A percentile compares a stretch with the other conserved stretches of the same genome.
These are phyloP conservation scores for Hordeum pubiflorum DNA, from an alignment of 202 grass and related monocot genomes.

Conservation along the genomic window DNA sequence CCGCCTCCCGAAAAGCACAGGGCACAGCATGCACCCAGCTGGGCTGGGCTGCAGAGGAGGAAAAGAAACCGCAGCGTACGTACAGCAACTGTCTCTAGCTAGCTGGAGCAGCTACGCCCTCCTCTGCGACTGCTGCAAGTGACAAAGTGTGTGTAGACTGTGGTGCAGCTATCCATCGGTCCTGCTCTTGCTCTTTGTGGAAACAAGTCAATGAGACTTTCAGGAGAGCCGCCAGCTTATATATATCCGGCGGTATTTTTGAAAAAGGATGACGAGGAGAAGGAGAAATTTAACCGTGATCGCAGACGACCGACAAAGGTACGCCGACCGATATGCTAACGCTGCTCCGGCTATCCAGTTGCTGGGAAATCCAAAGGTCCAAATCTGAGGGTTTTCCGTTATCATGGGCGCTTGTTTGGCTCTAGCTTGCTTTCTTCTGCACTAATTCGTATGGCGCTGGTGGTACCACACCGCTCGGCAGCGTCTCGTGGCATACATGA, in stretches of 20 bases:
- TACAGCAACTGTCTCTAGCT: neutral
- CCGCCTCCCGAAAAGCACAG: neutral
- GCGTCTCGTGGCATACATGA: slow-evolving; percentile 29
- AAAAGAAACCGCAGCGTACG: neutral
- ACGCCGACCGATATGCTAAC: neutral
- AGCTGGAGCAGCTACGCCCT: neutral
- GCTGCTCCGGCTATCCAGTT: neutral
- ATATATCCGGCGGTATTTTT: too few relatives aligned
- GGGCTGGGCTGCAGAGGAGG: neutral
- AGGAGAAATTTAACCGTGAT: too few relatives aligned
- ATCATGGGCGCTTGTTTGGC: neutral
- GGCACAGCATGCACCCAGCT: neutral
- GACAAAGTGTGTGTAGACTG: too few relatives aligned
- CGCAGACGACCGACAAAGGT: neutral
- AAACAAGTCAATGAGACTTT: too few relatives aligned
- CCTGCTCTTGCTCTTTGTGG: too few relatives aligned
- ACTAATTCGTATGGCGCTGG: neutral
- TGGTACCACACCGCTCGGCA: slow-evolving; percentile 31
- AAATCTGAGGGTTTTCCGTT: neutral
- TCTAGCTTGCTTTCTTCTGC: neutral
- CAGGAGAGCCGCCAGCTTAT: too few relatives aligned
- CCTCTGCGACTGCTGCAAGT: neutral
- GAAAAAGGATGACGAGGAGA: too few relatives aligned
- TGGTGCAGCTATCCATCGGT: too few relatives aligned
- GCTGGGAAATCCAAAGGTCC: neutral